Evolutionary conservation across 2,329 filamentous ascomycete species (phyloP), one percentile per base, ranked within the genome.

Genomic region (Ceratocystis smalleyi): DNA sequence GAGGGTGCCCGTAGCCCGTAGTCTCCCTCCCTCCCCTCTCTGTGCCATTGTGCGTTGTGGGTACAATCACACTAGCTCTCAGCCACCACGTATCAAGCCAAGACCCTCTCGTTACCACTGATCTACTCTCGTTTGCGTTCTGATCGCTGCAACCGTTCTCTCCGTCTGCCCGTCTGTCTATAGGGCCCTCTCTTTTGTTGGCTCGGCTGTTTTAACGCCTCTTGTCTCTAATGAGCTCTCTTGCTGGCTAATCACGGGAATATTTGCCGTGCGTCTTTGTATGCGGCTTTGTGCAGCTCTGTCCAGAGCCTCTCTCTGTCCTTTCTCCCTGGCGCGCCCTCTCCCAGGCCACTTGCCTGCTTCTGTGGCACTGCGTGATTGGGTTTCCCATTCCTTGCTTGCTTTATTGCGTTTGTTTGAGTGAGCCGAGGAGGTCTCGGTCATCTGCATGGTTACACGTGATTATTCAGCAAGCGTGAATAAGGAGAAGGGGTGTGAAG

Each of bases 361-460:
- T 51, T 19, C n/a, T 19, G 8, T 51, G 47, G 22, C 24, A 27
- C 47, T n/a, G 22, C 60, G 12, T 30, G 24, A 17, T 30, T 51
- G 30, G 45, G 22, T 32, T 30, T 27, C 49, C 35, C 2, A 27
- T 51, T 19, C 47, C 22, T 51, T 51, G 47, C 15, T 27, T 27
- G 22, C 47, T 51, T 15, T 51, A 24, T 10, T 27, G 35, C 35
- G 35, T 51, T 15, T 27, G 43, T 51, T 51, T 35, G 32, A 5
- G 43, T 27, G 43, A 62, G 27, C 60, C 60, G 60, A 62, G 49
- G 35, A 32, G 30, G 60, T 62, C 60, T 62, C 60, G 43, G 60
- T 47, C 45, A 27, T 15, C n/a, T 49, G 60, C 60, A 62, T 62
- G 5, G 60, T 62, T 62, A 35, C 43, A 62, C 43, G 40, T 27